phyloP scores from a whole-genome alignment of 768 basidiomycete species.

The Dendrothele bispora region DNA sequence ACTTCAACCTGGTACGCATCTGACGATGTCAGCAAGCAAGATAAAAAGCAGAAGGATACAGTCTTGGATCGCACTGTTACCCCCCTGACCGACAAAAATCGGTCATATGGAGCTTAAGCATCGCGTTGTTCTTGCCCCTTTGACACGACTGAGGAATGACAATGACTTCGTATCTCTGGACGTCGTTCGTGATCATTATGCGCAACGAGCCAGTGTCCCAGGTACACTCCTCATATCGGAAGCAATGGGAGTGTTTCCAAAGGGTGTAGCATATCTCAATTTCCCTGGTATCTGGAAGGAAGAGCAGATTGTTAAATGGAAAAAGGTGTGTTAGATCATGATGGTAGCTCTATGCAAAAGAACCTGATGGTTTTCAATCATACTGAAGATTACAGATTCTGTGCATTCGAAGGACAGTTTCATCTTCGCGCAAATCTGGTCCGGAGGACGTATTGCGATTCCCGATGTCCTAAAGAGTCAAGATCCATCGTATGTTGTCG shows the following conservation, averaged over 20 bases:
- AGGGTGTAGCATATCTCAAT: constrained; percentile 29
- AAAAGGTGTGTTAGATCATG: constrained; percentile 29
- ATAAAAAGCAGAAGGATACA: too few species aligned
- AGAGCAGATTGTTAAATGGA: constrained; percentile 49
- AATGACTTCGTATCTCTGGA: constrained; percentile 29
- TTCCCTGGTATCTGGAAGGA: constrained; percentile 43
- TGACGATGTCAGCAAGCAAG: too few species aligned
- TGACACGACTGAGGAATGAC: constrained; percentile 38
- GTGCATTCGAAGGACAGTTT: constrained; percentile 43
- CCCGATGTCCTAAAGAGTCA: constrained; percentile 15
- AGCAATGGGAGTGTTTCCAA: constrained; percentile 32
- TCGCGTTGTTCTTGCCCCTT: constrained; percentile 46
- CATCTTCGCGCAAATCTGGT: constrained; percentile 51
- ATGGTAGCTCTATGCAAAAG: background rate
- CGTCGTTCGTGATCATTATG: constrained; percentile 26
- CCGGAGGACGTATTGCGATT: constrained; percentile 38
- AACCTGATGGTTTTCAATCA: background rate
- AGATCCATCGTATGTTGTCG: constrained; percentile 19
- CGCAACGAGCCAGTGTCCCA: constrained; percentile 21
- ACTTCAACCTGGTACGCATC: too few species aligned
- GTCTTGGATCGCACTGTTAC: too few species aligned
- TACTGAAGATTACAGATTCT: constrained; percentile 40
- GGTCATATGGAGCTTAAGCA: constrained; percentile 38
- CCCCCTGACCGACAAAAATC: too few species aligned
- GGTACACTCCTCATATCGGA: constrained; percentile 40